These are phyloP conservation scores for Chloropicon primus DNA, from an alignment of 139 green algal genomes.

Conservation along the genomic window DNA sequence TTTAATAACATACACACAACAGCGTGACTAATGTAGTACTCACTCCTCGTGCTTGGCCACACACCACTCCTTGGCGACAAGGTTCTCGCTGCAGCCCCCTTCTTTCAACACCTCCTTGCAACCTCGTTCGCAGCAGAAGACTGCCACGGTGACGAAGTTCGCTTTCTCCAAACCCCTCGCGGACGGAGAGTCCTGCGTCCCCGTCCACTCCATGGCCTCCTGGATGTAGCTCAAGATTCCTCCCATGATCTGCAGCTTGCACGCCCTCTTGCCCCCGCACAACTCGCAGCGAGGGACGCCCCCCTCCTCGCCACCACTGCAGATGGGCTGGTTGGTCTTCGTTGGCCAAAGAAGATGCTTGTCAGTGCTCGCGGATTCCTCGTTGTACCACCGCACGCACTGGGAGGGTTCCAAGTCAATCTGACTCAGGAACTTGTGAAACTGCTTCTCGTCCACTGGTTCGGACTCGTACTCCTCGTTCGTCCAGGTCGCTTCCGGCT, in stretches of 20 bases:
- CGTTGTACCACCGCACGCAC: not conserved
- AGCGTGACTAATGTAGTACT: too few species aligned
- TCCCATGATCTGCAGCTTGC: not conserved
- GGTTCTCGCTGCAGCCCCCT: too few species aligned
- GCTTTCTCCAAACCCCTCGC: not conserved
- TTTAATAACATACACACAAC: too few species aligned
- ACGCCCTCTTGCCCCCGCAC: not conserved
- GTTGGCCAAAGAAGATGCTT: too few species aligned
- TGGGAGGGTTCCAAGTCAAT: not conserved
- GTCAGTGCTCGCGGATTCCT: too few species aligned
- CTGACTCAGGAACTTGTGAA: not conserved
- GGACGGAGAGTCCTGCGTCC: too few species aligned
- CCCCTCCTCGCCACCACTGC: too few species aligned
- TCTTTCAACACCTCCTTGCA: too few species aligned
- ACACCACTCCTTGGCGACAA: not conserved
- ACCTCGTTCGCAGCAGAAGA: not conserved
- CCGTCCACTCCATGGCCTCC: not conserved
- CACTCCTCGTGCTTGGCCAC: too few species aligned
- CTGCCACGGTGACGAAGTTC: not conserved
- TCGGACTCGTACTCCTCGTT: not conserved
- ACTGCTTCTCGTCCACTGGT: not conserved
- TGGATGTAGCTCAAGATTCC: not conserved
- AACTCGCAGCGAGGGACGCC: not conserved
- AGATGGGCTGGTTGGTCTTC: too few species aligned
- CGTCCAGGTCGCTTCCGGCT: not conserved